phyloP scores from a whole-genome alignment of 2,329 filamentous ascomycete genomes.

The Trichoderma semiorbis region DNA sequence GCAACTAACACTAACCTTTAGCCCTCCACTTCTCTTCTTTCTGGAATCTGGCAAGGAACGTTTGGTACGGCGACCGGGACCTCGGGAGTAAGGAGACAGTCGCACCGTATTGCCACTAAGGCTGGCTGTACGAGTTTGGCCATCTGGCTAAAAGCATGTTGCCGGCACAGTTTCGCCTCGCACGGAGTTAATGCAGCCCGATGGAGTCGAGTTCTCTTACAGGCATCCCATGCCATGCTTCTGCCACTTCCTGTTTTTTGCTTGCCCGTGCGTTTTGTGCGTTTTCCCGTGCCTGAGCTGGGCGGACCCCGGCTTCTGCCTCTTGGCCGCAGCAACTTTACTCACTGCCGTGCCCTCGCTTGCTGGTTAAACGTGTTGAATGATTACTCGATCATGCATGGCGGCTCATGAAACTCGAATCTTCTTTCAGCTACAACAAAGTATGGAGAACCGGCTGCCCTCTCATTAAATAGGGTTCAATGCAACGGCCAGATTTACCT shows the following conservation, averaged over 20 bases:
- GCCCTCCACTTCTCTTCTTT: constrained; percentile 10
- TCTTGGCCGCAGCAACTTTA: background rate
- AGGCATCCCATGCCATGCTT: constrained; percentile 1
- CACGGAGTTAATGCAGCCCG: constrained; percentile 12
- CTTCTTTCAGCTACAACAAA: background rate
- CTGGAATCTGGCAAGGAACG: constrained; percentile 13
- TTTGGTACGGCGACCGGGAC: constrained; percentile 4
- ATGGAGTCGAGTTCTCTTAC: constrained; percentile 1
- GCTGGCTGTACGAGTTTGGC: background rate
- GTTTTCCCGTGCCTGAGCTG: background rate
- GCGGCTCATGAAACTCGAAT: background rate
- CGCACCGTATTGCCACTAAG: background rate
- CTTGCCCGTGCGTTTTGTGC: background rate
- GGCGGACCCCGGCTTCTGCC: background rate
- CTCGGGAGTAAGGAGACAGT: background rate
- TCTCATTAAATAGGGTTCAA: constrained; percentile 14
- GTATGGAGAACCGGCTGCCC: background rate
- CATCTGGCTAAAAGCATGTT: background rate
- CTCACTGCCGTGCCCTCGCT: background rate
- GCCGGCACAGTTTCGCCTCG: constrained; percentile 10
- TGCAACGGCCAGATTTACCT: background rate
- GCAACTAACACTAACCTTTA: constrained; percentile 1
- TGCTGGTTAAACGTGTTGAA: background rate
- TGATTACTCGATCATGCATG: background rate
- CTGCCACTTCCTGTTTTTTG: background rate